Conservation (phyloP, 2,329 filamentous ascomycete genomes). For the Hypoxylon sp. region DNA sequence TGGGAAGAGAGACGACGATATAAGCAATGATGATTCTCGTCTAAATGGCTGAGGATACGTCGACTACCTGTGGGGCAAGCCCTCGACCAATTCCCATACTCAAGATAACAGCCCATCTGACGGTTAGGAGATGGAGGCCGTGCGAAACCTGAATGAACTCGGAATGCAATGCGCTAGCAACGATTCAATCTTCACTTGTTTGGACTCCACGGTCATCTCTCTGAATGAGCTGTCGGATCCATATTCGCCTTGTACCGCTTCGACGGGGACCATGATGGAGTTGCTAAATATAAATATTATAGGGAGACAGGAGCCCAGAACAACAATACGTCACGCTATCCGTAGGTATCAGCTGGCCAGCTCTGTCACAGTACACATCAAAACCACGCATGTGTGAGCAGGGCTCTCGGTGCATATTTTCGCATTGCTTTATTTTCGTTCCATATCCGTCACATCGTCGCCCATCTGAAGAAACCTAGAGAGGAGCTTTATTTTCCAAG, state of each 20-base stretch:
- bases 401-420: neutral
- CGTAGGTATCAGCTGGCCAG: neutral
- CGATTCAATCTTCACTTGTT: too few relatives aligned
- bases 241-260: too few relatives aligned
- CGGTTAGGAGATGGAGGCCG: too few relatives aligned
- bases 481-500: slow-evolving; percentile 7
- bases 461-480: slow-evolving; percentile 16
- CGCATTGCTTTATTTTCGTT: neutral
- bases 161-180: neutral
- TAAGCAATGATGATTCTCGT: neutral
- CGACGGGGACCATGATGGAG: too few relatives aligned
- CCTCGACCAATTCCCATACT: neutral
- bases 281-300: too few relatives aligned
- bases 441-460: neutral
- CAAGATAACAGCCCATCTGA: neutral
- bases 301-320: too few relatives aligned
- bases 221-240: neutral
- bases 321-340: too few relatives aligned
- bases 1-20: neutral
- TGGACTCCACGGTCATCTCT: neutral
- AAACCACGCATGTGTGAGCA: neutral
- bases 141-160: neutral
- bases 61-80: too few relatives aligned
- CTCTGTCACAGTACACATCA: neutral
- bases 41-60: neutral